Base-by-base conservation (phyloP, 1,284 basidiomycete genomes). In the Papiliotrema flavescens region DNA sequence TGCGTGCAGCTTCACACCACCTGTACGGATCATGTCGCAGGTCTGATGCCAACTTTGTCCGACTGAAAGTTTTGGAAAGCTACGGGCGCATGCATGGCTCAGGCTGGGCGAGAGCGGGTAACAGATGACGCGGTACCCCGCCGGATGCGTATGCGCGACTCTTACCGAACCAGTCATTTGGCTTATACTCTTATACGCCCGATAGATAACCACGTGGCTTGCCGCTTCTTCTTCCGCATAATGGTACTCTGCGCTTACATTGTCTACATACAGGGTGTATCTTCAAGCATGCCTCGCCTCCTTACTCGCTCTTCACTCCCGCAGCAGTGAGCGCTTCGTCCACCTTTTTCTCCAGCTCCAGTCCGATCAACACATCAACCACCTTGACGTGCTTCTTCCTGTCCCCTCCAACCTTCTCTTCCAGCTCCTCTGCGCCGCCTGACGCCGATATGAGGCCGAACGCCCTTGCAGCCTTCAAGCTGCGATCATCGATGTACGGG, bases 281-380 rank as follows among this genome's bases (percentile, higher is more conserved):
- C 14, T 44, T 13, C n/a, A 22, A 24, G 9, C n/a, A 17, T 5
- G 7, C n/a, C 8, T 23, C 6, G 9, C 7, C 6, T 22, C n/a
- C 19, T 20, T 15, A 40, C 17, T 40, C 15, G 39, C 7, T 15
- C 42, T 35, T 47, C 24, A 47, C 51, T 4, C 45, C 45, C 9
- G 52, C 52, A 6, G 26, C 28, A 15, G 14, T 19, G 13, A 48
- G 14, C 5, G 56, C 65, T 22, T 60, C 55, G 37, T 67, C 61
- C 39, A 67, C 15, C 46, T 62, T 63, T 40, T 63, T 63, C 57
- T 68, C 66, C 37, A 68, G 53, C 49, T 68, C 63, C 23, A 68
- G 36, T 3, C 66, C 66, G 3, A 68, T 57, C 13, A 68, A 50
- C 7, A 58, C 60, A 51, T 68, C 66, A 19, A 68, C 43, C 47